A percentile compares a stretch with the other conserved stretches of the same genome.
These are phyloP conservation scores for Candida gigantensis DNA, from an alignment of 1,139 yeast genomes.

Conservation along the genomic window DNA sequence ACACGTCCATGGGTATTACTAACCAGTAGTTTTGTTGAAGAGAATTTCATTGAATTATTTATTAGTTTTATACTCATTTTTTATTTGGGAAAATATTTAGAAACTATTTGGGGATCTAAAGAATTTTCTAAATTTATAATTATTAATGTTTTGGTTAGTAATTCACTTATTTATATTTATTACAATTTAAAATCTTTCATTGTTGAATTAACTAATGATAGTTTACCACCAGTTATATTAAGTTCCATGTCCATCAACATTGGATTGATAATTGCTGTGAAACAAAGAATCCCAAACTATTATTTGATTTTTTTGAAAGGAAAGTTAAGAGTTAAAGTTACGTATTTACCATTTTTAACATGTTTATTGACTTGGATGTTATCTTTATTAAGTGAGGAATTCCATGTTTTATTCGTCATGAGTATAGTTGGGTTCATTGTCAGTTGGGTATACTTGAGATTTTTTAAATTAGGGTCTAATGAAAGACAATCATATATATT, in stretches of 20 bases:
- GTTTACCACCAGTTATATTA: constrained; percentile 42
- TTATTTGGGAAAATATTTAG: constrained; percentile 40
- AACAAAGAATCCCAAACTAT: constrained; percentile 47
- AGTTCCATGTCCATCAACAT: constrained; percentile 40
- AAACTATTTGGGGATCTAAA: constrained; percentile 38
- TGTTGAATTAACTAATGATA: constrained; percentile 20
- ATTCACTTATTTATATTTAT: constrained; percentile 33
- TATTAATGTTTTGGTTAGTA: constrained; percentile 30
- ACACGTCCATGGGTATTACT: constrained; percentile 42
- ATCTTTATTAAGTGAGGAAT: constrained; percentile 31
- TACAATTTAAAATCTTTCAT: constrained; percentile 33
- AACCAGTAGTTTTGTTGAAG: constrained; percentile 38
- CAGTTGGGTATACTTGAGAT: constrained; percentile 45
- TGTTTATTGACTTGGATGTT: constrained; percentile 20
- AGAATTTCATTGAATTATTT: constrained; percentile 30
- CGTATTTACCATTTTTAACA: constrained; percentile 38
- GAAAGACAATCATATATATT: constrained; percentile 45
- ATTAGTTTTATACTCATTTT: constrained; percentile 29
- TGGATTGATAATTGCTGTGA: constrained; percentile 45
- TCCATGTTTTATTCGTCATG: constrained; percentile 27
- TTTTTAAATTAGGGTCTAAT: constrained; percentile 41
- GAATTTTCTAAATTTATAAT: constrained; percentile 33
- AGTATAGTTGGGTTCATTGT: constrained; percentile 32
- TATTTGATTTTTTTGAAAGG: constrained; percentile 44
- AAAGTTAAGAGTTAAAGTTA: constrained; percentile 37